Evolutionary conservation across 176 grass and related monocot genomes (phyloP), one percentile per base, ranked within the genome.

Genomic region (Dactylis glomerata): DNA sequence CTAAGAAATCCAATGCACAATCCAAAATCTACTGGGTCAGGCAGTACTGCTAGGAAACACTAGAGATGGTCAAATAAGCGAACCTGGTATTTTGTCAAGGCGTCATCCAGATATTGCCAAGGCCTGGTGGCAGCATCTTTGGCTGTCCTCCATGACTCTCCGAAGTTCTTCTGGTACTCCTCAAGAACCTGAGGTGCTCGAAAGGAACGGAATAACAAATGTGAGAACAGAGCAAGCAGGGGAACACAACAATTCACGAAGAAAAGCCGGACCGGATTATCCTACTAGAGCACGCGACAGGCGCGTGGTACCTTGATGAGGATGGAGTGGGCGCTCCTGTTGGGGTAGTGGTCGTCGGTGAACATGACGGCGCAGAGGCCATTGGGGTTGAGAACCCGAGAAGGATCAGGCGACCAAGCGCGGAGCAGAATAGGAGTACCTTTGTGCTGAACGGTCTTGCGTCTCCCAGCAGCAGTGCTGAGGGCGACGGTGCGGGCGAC

Each of bases 11-110:
- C n/a, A n/a, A n/a, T n/a, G n/a, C n/a, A n/a, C n/a, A n/a, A n/a
- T n/a, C n/a, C n/a, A n/a, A n/a, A n/a, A n/a, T n/a, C n/a, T n/a
- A n/a, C n/a, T n/a, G n/a, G n/a, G n/a, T n/a, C n/a, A n/a, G n/a
- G n/a, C n/a, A n/a, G n/a, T n/a, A n/a, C n/a, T n/a, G n/a, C n/a
- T n/a, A n/a, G n/a, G n/a, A n/a, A n/a, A n/a, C n/a, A n/a, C n/a
- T n/a, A n/a, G n/a, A n/a, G n/a, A n/a, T n/a, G n/a, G n/a, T n/a
- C 1, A 56, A 9, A 46, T 34, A 33, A 76, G 28, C 17, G 45
- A 54, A 93, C 95, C 95, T 97, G 95, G 57, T 92, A 97, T 94
- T 92, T 94, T 27, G 84, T 73, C 20, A 97, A 85, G 34, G 92
- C 83, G 16, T 97, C 92, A 55, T 82, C 87, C 49, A 97, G 62